phyloP scores from a whole-genome alignment of 768 basidiomycete species.

The Exsudoporus frostii region DNA sequence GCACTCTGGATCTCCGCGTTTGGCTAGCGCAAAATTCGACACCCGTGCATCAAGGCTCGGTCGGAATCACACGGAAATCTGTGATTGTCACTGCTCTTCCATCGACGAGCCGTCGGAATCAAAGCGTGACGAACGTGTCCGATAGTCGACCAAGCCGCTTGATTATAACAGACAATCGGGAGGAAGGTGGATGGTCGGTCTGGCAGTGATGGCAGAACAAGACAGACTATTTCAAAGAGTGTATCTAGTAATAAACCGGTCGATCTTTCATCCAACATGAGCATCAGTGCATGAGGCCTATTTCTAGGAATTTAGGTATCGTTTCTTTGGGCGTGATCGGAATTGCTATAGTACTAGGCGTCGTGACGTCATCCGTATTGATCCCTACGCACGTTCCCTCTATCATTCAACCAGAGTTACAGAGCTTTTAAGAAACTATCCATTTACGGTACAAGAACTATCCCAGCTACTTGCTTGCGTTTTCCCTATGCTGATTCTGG shows the following conservation, averaged over 20 bases:
- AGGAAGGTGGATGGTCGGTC: neutral
- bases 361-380: neutral
- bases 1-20: neutral
- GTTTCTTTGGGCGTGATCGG: no score
- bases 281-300: no score
- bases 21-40: neutral
- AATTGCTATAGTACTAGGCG: no score
- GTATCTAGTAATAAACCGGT: neutral
- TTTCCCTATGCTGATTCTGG: no score
- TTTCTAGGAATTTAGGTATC: no score
- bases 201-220: neutral
- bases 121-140: slow-evolving; percentile 2
- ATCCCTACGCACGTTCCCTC: no score
- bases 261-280: neutral
- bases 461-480: no score
- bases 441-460: no score
- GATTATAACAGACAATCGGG: neutral
- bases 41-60: neutral
- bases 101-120: slow-evolving; percentile 1
- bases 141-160: slow-evolving; percentile 2
- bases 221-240: neutral
- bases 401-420: no score
- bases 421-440: no score
- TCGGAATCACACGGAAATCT: slow-evolving; percentile 5
- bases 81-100: slow-evolving; percentile 1